Conservation (phyloP, 176 grass and related monocot genomes). For the Oropetium thomaeum region DNA sequence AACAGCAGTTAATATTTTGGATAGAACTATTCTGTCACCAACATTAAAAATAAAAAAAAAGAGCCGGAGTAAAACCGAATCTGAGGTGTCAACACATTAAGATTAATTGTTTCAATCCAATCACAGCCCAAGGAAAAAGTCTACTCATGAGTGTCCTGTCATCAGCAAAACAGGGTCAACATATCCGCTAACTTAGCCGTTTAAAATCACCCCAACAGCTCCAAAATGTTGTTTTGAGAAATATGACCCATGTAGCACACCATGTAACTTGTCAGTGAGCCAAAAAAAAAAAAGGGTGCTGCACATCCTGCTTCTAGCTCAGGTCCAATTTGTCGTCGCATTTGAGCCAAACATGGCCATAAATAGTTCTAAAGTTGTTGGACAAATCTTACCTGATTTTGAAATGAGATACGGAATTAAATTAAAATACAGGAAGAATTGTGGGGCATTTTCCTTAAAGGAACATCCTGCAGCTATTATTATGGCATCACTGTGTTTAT, state of each 20-base stretch:
- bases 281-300: neutral
- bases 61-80: neutral
- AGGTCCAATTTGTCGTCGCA: neutral
- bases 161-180: neutral
- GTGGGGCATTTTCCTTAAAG: neutral
- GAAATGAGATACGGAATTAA: neutral
- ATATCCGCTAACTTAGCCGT: neutral
- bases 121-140: neutral
- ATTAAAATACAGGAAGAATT: neutral
- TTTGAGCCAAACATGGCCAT: neutral
- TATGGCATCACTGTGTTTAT: neutral
- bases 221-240: neutral
- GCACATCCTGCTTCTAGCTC: neutral
- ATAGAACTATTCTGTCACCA: neutral
- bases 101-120: conserved; percentile 17
- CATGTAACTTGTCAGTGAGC: neutral
- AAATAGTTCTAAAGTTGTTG: neutral
- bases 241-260: neutral
- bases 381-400: neutral
- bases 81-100: neutral
- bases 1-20: conserved; percentile 15
- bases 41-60: neutral
- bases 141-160: neutral
- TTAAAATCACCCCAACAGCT: neutral
- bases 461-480: conserved; percentile 5